Conservation (phyloP, 306 rosid genomes). For the Amphicarpaea edgeworthii region DNA sequence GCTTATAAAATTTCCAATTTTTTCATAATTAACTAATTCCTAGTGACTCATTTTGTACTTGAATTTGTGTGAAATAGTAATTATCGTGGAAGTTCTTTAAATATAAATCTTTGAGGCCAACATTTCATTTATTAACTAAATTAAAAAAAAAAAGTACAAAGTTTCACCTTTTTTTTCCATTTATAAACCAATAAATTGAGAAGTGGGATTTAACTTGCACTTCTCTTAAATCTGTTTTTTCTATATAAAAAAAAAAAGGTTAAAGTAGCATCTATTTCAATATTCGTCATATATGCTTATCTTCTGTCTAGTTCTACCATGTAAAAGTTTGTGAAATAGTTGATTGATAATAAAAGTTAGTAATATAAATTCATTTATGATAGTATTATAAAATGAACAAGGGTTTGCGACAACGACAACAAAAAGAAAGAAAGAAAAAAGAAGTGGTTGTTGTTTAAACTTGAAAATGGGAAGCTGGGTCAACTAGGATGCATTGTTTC, state of each 20-base stretch:
- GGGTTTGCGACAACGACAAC: background rate
- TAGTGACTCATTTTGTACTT: background rate
- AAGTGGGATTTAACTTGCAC: background rate
- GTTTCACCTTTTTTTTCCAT: background rate
- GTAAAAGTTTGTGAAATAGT: background rate
- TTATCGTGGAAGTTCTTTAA: background rate
- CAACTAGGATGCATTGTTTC: background rate
- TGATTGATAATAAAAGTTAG: background rate
- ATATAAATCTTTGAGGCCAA: too few relatives aligned
- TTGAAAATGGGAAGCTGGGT: background rate
- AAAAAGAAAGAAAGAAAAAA: background rate
- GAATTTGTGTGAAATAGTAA: background rate
- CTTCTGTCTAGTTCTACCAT: background rate
- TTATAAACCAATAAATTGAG: background rate
- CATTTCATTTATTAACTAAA: too few relatives aligned
- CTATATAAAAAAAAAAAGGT: background rate
- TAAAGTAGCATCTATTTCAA: background rate
- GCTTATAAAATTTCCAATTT: background rate
- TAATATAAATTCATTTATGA: background rate
- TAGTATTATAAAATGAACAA: background rate
- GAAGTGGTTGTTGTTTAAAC: background rate
- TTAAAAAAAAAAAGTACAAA: too few relatives aligned
- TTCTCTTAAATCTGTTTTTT: background rate
- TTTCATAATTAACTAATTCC: background rate
- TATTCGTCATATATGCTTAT: too few relatives aligned